Base-by-base conservation (phyloP, 1,139 yeast genomes). In the Saccharomyces hybrid region DNA sequence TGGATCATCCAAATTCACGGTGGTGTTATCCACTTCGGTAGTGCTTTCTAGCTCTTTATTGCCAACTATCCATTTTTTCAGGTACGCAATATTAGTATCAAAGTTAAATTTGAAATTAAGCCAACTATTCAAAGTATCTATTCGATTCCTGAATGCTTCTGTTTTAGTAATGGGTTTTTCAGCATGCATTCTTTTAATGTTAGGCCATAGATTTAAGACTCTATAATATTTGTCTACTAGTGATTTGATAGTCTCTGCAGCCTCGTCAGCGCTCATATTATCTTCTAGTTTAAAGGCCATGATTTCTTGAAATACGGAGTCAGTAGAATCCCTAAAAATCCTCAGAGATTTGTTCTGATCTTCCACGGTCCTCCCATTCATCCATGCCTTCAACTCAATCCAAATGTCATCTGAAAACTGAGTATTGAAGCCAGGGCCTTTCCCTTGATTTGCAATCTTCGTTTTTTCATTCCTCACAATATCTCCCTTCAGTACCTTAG, bases 391-490 rank as follows among this genome's bases (percentile, higher is more conserved):
- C 53, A 88, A 75, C 87, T 97, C 93, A 16, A 74, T 53, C 77
- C 77, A 74, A 48, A 90, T 73, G 59, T 85, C 89, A 63, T 88
- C 95, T 56, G 84, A 83, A 63, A 80, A 84, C 2, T 85, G 78
- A 1, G 83, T 79, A 53, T 66, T 81, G 74, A 64, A 71, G 69
- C 71, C 80, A 61, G 67, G 74, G 65, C 59, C 59, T 51, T 58
- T 61, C 5, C 57, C 62, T 53, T 71, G 76, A 48, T 73, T 71
- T 46, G 82, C 84, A 53, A 93, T 77, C 65, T 91, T 85, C 3
- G 95, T 85, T 72, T 91, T 93, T 68, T 93, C 99, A 9, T 95
- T 86, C 46, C 85, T 80, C 23, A 93, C 90, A 50, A 93, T 96
- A 67, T 93, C 99, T 59, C 99, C 98, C 2, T 95, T 91, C 44